Evolutionary conservation across 2,329 filamentous ascomycete genomes (phyloP), one percentile per base, ranked within the genome.

Genomic region (Rhynchosporium agropyri): DNA sequence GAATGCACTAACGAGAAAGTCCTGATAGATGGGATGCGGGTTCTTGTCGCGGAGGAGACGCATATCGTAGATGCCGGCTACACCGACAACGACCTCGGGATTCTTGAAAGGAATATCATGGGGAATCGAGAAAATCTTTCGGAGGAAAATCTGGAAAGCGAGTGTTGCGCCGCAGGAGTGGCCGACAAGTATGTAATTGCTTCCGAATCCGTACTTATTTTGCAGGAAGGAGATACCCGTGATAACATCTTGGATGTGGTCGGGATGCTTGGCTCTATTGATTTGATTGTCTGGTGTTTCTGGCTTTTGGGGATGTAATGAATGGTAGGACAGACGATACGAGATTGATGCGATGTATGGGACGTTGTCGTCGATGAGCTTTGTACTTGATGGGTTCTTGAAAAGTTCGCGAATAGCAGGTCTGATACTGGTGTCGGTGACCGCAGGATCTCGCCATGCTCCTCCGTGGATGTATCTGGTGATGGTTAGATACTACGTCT

Each of bases 41-140:
- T 70, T 55, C 5, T 42, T 66, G 2, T 70, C 67, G 20, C 65
- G 58, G 1, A 70, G 63, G 4, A 69, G 33, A 15, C 43, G 60
- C 28, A 92, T 74, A 70, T 89, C 84, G 74, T 90, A 91, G 28
- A 92, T 84, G 0, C 89, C 89, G 61, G 83, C 83, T 26, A 89
- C 75, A 40, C 86, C 82, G 3, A 90, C 72, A 15, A 90, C 75
- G 2, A 81, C 83, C 1, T 76, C 71, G 0, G 85, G 86, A 73
- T 63, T 60, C 9, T 60, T 43, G 43, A 62, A 66, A 43, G 29
- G 48, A n/a, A 51, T 28, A 7, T 43, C 15, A 9, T 10, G 2
- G 3, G 43, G 26, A 10, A 60, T 40, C 31, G 15, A 46, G 26
- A 60, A 20, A 6, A 12, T 33, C 10, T n/a, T 12, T 31, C 56